Conservation (phyloP, 2,329 filamentous ascomycete genomes). For the Knoxdaviesia capensis region DNA sequence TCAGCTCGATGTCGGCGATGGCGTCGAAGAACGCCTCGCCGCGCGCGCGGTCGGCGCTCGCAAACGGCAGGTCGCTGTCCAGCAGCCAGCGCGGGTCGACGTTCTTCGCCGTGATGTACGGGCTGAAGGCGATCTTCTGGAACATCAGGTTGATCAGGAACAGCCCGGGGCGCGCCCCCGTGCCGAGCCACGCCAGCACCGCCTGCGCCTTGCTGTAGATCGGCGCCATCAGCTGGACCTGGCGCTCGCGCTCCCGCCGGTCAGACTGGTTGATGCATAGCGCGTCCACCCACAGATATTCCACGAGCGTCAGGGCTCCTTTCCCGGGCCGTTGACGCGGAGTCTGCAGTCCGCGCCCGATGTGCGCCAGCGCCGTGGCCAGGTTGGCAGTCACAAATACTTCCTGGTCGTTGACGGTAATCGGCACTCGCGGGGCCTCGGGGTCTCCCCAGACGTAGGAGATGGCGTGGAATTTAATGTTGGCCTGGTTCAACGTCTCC, state of each 20-base stretch:
- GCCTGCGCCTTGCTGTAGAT: conserved; percentile 6
- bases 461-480: not conserved
- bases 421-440: not conserved
- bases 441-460: not conserved
- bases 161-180: too few relatives aligned
- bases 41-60: not conserved
- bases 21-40: not conserved
- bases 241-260: conserved; percentile 3
- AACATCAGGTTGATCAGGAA: not conserved
- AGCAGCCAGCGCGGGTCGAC: not conserved
- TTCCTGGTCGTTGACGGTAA: not conserved
- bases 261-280: conserved; percentile 7
- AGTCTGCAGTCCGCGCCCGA: not conserved
- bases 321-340: not conserved
- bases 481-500: too few relatives aligned
- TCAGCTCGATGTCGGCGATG: not conserved
- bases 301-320: too few relatives aligned
- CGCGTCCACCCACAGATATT: conserved; percentile 7
- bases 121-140: not conserved
- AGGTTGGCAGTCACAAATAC: not conserved
- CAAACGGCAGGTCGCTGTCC: not conserved
- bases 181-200: conserved; percentile 6
- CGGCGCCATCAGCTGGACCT: conserved; percentile 3
- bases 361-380: not conserved
- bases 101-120: not conserved